Percentiles rank a stretch among this genome's conserved stretches.
phyloP scores from a whole-genome alignment of 2,329 filamentous ascomycete genomes.

The Colletotrichum melonis region DNA sequence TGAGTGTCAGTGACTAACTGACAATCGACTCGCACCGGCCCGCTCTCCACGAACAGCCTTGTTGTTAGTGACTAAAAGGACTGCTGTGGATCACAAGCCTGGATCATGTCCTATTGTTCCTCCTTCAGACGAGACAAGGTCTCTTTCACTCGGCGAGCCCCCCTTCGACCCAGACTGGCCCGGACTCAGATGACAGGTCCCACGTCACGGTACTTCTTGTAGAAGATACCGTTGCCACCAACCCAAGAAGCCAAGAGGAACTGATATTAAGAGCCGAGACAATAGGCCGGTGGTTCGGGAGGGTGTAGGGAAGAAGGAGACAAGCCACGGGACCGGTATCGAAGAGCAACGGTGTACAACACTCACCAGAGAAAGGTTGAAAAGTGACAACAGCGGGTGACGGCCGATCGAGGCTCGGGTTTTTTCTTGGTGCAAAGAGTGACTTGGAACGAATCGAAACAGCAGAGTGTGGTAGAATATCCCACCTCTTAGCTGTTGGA shows the following conservation, averaged over 20 bases:
- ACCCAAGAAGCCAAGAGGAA: background rate
- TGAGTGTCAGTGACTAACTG: constrained; percentile 32
- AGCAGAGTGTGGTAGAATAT: background rate
- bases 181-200: constrained; percentile 30
- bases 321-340: constrained; percentile 27
- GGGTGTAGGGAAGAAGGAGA: constrained; percentile 4
- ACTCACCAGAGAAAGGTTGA: constrained; percentile 18
- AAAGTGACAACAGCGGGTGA: constrained; percentile 36
- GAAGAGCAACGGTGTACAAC: background rate
- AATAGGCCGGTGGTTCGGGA: constrained; percentile 20
- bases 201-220: constrained; percentile 11
- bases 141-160: constrained; percentile 10
- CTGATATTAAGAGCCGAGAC: constrained; percentile 34
- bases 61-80: constrained; percentile 26
- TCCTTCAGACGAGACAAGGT: constrained; percentile 12
- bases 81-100: constrained; percentile 26
- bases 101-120: constrained; percentile 34
- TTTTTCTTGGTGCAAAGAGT: constrained; percentile 8
- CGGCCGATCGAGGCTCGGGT: constrained; percentile 22
- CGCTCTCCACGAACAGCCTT: constrained; percentile 14
- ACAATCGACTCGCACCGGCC: constrained; percentile 12
- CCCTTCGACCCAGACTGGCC: background rate
- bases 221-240: constrained; percentile 12
- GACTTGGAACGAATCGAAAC: constrained; percentile 16
- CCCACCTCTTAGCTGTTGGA: constrained; percentile 4